Percentiles rank a stretch among this genome's conserved stretches.
Evolutionary conservation across 2,329 filamentous ascomycete genomes (phyloP).

Genomic region (Graphiopsis chlorocephala): DNA sequence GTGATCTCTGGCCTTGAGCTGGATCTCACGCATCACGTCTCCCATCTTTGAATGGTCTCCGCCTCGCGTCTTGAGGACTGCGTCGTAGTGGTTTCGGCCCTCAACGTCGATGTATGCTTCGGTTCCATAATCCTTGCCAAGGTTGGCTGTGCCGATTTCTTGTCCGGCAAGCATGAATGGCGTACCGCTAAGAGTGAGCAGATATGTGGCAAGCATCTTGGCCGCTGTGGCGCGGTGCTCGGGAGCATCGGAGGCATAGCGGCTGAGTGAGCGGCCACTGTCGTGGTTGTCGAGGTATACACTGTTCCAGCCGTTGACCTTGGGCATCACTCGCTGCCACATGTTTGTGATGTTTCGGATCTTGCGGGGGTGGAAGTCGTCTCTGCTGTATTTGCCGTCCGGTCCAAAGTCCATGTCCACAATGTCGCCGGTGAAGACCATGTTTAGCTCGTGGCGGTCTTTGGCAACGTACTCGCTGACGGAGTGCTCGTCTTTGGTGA

Average conservation of each 20-base stretch:
- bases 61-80: conserved; percentile 37
- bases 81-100: conserved; percentile 50
- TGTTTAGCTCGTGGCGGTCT: conserved; percentile 58
- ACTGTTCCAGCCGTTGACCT: conserved; percentile 60
- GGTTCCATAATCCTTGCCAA: conserved; percentile 18
- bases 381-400: conserved; percentile 45
- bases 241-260: conserved; percentile 52
- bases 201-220: conserved; percentile 49
- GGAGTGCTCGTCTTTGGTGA: conserved; percentile 45
- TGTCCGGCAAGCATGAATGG: conserved; percentile 66
- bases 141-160: conserved; percentile 63
- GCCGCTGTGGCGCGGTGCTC: conserved; percentile 48
- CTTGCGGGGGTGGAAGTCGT: conserved; percentile 42
- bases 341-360: conserved; percentile 54
- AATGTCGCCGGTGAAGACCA: conserved; percentile 71
- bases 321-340: conserved; percentile 60
- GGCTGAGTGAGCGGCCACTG: conserved; percentile 56
- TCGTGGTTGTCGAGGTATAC: conserved; percentile 65
- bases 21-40: conserved; percentile 35
- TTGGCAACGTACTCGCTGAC: conserved; percentile 53
- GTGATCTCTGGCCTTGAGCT: conserved; percentile 63
- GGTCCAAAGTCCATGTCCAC: conserved; percentile 55
- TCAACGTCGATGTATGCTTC: conserved; percentile 51
- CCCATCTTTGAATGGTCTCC: conserved; percentile 32
- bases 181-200: conserved; percentile 37